Evolutionary conservation across 805 yeast genomes (phyloP), one percentile per base, ranked within the genome.

Genomic region (Clavispora fructus): DNA sequence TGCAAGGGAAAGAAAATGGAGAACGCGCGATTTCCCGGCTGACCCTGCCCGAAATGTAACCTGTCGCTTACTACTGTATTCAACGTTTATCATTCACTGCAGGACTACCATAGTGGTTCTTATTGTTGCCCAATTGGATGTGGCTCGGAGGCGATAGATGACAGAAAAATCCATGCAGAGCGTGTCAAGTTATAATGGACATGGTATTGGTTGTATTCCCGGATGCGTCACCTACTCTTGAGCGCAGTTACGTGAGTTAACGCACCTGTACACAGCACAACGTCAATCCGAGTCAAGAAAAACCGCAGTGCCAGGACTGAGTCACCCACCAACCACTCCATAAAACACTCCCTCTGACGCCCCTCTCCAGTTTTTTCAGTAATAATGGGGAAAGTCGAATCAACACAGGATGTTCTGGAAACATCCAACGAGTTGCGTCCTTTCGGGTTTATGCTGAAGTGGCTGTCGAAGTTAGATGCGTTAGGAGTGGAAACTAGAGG

Each of bases 401-500:
- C 25, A 9, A 13, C 3, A 4, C 25, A 7, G 23, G 37, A 33
- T 33, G 37, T 11, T 8, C 48, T 45, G 19, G 52, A 50, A 39
- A 41, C 42, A 29, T 14, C 43, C 19, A 52, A 46, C 35, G 51
- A 39, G 23, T 52, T 51, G 47, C 45, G 38, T 30, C 50, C 57
- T 11, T 51, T 47, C 29, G n/a, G 30, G 7, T 33, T 54, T 12
- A 19, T 54, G 23, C 51, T 46, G 43, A 47, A 44, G 32, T 38
- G 42, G 28, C 49, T 55, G 11, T 54, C 49, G 28, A 55, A 58
- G 35, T 74, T 50, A 78, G 91, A 49, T 57, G 65, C 80, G 0
- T 58, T 69, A 17, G 82, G 82, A 2, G 87, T 87, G 3, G 97
- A 89, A 62, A 68, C 82, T 4, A 73, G 90, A 49, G 96, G 96